Conservation (phyloP, 192 early-diverging fungal species). For the Coemansia sp. region DNA sequence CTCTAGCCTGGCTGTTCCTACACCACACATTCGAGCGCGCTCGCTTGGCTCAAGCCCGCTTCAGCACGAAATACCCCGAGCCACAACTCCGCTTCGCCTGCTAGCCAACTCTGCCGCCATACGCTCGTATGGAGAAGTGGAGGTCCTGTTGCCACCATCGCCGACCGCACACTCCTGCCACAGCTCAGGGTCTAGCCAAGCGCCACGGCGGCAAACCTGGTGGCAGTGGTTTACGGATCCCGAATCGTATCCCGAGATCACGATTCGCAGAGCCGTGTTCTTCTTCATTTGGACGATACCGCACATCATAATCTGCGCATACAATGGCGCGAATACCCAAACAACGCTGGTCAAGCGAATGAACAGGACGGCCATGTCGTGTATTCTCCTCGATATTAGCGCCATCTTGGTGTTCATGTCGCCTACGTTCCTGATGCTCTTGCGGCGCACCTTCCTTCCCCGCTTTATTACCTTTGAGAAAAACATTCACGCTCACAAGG, state of each 20-base stretch:
- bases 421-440: slow-evolving; percentile 61
- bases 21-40: background rate
- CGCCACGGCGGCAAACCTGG: background rate
- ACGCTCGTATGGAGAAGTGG: background rate
- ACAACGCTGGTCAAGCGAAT: slow-evolving; percentile 13
- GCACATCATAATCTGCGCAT: slow-evolving; percentile 35
- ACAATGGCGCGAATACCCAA: slow-evolving; percentile 6
- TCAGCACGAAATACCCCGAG: background rate
- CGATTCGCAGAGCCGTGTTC: slow-evolving; percentile 30
- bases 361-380: slow-evolving; percentile 24
- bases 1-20: background rate
- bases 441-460: slow-evolving; percentile 60
- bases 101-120: background rate
- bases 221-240: slow-evolving; percentile 20
- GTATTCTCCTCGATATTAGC: slow-evolving; percentile 56
- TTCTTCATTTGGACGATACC: slow-evolving; percentile 39
- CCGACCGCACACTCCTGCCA: background rate
- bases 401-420: slow-evolving; percentile 83
- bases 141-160: background rate
- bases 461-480: slow-evolving; percentile 66
- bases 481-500: slow-evolving; percentile 75
- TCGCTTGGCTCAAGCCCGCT: background rate
- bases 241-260: slow-evolving; percentile 37
- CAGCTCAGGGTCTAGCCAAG: background rate
- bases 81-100: background rate